Conservation (phyloP, 2,329 filamentous ascomycete genomes). For the Aspergillus niger region DNA sequence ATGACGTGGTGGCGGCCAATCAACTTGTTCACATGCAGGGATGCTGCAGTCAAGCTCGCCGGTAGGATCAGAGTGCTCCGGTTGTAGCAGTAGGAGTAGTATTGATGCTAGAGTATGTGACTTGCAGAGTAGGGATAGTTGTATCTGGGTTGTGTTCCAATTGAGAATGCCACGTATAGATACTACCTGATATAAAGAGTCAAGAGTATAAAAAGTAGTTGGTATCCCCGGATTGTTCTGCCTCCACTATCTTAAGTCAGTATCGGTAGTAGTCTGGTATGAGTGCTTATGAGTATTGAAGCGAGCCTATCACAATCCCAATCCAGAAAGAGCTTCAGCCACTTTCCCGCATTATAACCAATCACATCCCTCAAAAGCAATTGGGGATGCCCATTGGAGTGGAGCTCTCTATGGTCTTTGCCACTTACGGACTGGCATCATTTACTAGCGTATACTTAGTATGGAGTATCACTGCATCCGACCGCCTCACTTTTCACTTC, state of each 20-base stretch:
- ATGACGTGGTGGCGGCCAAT: conserved; percentile 31
- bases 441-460: not conserved
- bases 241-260: too few species aligned
- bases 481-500: not conserved
- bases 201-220: too few species aligned
- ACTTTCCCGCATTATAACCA: not conserved
- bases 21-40: not conserved
- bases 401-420: not conserved
- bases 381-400: not conserved
- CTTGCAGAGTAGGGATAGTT: too few species aligned
- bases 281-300: too few species aligned
- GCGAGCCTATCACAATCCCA: not conserved
- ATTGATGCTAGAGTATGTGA: too few species aligned
- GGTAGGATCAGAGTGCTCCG: conserved; percentile 11
- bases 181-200: too few species aligned
- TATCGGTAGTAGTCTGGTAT: too few species aligned
- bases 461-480: not conserved
- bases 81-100: not conserved
- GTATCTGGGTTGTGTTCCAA: too few species aligned
- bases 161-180: too few species aligned
- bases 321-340: not conserved
- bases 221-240: too few species aligned
- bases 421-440: not conserved
- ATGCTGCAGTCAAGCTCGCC: not conserved
- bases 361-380: not conserved